Base-by-base conservation (phyloP, 192 early-diverging fungal genomes). In the Backusella parvicylindrica region DNA sequence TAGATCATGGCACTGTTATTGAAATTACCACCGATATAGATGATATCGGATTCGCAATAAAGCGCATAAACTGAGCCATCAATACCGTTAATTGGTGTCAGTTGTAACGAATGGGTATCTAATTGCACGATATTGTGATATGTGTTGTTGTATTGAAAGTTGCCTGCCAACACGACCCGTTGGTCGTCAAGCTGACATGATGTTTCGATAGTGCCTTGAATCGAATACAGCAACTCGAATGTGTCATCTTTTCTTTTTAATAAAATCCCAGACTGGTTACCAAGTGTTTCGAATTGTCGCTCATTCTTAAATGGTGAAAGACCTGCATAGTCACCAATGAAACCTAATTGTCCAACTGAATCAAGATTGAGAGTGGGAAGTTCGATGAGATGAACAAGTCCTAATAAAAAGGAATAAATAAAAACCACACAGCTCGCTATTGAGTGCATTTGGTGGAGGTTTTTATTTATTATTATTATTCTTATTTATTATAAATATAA, bases 31-130 rank as follows among this genome's bases (percentile, higher is more conserved):
- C 81, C 81, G 6, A 83, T 71, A 41, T 68, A 64, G 13, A 73
- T 41, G 12, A 18, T 16, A 12, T 72, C 15, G 23, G 53, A 38
- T 32, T 83, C 77, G 63, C 81, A 83, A 15, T 77, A 77, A 21
- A 83, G 28, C 1, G 75, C 41, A 32, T 71, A 32, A n/a, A 83
- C 81, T 6, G 74, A 50, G 32, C 81, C 81, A 74, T 83, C 78
- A 23, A 83, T 37, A n/a, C 81, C 77, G 64, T 69, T 47, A 7
- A 30, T 71, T 16, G 79, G 72, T 41, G 71, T 18, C 3, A 77
- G 26, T 37, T 66, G 30, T 1, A 63, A 30, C 16, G 77, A 73
- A 1, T 70, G 18, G 2, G 32, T 36, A 30, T 76, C 40, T 40
- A 72, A 75, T 18, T 38, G 37, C 21, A 72, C 78, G 53, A 83